Base-by-base conservation (phyloP, 129 eudicot species). In the Mikania micrantha region DNA sequence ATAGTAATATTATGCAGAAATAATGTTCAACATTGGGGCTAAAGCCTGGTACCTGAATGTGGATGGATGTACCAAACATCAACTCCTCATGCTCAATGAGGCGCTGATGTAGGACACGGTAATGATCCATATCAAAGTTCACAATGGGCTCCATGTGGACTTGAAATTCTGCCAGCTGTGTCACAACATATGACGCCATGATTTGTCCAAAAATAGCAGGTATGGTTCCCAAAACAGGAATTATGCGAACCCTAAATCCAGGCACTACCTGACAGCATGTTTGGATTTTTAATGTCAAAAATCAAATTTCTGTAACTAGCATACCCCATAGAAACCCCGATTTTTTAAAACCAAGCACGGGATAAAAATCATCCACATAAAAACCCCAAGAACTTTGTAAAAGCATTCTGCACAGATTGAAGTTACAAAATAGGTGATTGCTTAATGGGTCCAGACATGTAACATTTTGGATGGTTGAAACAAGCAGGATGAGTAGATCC, bases 191-290 rank as follows among this genome's bases (percentile, higher is more conserved):
- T 49, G 98, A 93, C 62, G 98, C 98, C 98, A 93, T 93, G 56
- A 93, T 88, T 75, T 88, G 98, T 73, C 98, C 98, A 68, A 93
- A 93, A 41, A 93, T 88, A 56, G 98, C 98, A 44, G 98, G 98
- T 60, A 93, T 80, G 28, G 92, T 86, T 69, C 98, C 98, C 47
- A 93, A 82, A 58, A 93, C 98, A 22, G 98, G 98, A 77, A 93
- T 93, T 71, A 93, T 86, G 56, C 98, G 98, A 69, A 93, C 95
- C 71, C 98, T 87, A 65, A 93, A 93, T 17, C 98, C 98, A 40
- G 98, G 98, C 40, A 93, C 95, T 67, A 93, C 80, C 98, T 93
- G 78, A 77, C 64, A 35, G 67, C 64, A 70, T 31, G 31, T 64
- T 44, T 15, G 25, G 9, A 19, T 27, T 52, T 79, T 13, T 19